Evolutionary conservation across 179 eudicot species (phyloP).

Genomic region (Spergularia azorica): DNA sequence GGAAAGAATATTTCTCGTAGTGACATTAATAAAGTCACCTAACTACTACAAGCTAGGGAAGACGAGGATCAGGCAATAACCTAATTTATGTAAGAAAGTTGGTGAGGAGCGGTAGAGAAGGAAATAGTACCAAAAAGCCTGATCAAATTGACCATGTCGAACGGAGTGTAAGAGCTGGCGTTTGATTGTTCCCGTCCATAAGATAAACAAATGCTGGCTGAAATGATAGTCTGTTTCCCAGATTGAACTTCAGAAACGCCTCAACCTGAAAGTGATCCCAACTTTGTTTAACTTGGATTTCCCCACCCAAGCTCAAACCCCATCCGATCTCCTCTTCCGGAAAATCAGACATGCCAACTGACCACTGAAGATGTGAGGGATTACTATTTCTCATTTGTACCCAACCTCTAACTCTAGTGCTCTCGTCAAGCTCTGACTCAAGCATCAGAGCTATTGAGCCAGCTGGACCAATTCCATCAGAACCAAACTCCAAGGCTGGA

Average conservation of each 20-base stretch:
- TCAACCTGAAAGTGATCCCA: conserved; percentile 80
- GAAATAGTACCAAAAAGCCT: neutral
- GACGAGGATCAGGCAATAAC: neutral
- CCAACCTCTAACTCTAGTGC: conserved; percentile 75
- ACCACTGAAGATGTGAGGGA: conserved; percentile 66
- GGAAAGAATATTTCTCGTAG: neutral
- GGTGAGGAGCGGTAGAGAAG: neutral
- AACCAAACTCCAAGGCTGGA: conserved; percentile 22
- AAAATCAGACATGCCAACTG: conserved; percentile 62
- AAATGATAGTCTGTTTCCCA: conserved; percentile 55
- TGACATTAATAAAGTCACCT: neutral
- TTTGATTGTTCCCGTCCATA: conserved; percentile 51
- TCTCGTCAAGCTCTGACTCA: conserved; percentile 78
- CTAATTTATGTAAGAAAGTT: neutral
- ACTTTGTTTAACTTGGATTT: conserved; percentile 5
- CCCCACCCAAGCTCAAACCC: conserved; percentile 57
- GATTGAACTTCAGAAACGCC: conserved; percentile 60
- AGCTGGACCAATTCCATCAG: conserved; percentile 19
- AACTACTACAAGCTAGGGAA: neutral
- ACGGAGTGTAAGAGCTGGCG: conserved; percentile 62
- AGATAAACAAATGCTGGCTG: conserved; percentile 69
- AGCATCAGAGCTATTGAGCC: conserved; percentile 70
- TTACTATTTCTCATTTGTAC: conserved; percentile 53
- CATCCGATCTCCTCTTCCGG: conserved; percentile 90
- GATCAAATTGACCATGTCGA: conserved; percentile 68